Evolutionary conservation across 2,329 filamentous ascomycete genomes (phyloP), one percentile per base, ranked within the genome.

Genomic region (Epichloe aotearoae): DNA sequence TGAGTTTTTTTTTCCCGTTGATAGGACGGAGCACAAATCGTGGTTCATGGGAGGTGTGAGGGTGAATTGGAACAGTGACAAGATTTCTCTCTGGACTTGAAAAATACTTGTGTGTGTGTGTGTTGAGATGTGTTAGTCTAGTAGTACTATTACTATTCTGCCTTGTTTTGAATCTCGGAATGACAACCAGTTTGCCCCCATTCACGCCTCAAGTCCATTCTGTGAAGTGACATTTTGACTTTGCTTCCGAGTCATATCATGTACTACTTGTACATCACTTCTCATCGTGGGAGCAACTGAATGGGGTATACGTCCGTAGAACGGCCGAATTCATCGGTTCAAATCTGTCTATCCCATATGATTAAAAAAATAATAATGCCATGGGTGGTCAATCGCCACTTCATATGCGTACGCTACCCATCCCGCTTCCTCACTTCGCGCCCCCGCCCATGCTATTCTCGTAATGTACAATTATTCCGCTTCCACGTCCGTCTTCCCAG

Each of bases 401-500:
- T 30, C 26, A 10, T 30, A 10, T 30, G 26, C 26, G 26, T 30
- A 30, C 8, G 8, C 26, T 10, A 10, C 8, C 8, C 10, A 30
- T 30, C 26, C 26, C 26, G 26, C 3, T 30, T 30, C 2, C 26
- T 4, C 3, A 30, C 8, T 30, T 30, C 0, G 10, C 26, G 26
- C 7, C 19, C 39, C 7, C 3, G 17, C n/a, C 40, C 19, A 20
- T 42, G 0, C 17, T 42, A 42, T 12, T 11, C 10, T 14, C 40
- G 12, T 42, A 23, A 7, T 12, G 40, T 11, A 19, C 38, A 42
- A 42, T 42, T 12, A 42, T 23, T 17, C 7, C 20, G 20, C 23
- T 14, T 12, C 47, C 33, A 19, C 17, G 23, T 33, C 36, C 53
- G 34, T 52, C 36, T 53, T 40, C 23, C 39, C 39, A 26, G 49